Conservation (phyloP, 305 asterid species). For the Fraxinus sp. region DNA sequence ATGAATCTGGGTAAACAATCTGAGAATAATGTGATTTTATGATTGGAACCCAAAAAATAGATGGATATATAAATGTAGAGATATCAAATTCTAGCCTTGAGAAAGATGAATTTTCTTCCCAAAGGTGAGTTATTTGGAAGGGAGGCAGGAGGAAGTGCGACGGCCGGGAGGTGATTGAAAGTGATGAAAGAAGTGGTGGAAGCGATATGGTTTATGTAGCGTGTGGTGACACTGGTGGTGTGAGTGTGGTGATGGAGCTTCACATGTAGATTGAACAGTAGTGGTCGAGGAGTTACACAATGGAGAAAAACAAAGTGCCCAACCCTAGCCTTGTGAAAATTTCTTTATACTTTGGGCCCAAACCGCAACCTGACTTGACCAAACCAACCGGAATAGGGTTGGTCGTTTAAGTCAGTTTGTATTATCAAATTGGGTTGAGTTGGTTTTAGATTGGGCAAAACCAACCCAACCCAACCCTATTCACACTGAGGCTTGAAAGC, state of each 20-base stretch:
- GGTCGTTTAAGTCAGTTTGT: not conserved
- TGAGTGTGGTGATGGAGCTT: not conserved
- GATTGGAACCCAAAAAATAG: not conserved
- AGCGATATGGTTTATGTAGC: not conserved
- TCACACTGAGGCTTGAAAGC: not conserved
- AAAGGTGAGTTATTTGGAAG: not conserved
- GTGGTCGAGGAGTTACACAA: not conserved
- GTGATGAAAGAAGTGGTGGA: not conserved
- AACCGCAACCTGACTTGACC: not conserved
- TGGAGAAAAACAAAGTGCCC: not conserved
- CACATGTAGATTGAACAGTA: not conserved
- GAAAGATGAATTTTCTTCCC: not conserved
- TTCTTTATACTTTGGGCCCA: not conserved
- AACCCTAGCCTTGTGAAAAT: not conserved
- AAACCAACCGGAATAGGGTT: not conserved
- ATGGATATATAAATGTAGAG: not conserved
- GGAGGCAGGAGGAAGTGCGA: not conserved
- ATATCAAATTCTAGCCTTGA: not conserved
- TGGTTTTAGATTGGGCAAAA: not conserved
- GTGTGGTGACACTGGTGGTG: not conserved
- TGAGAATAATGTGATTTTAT: no score
- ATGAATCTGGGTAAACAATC: not conserved
- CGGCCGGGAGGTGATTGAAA: not conserved
- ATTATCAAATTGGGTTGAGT: not conserved
- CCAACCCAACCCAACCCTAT: not conserved